Conservation (phyloP, 768 basidiomycete species). For the Calocera cornea region DNA sequence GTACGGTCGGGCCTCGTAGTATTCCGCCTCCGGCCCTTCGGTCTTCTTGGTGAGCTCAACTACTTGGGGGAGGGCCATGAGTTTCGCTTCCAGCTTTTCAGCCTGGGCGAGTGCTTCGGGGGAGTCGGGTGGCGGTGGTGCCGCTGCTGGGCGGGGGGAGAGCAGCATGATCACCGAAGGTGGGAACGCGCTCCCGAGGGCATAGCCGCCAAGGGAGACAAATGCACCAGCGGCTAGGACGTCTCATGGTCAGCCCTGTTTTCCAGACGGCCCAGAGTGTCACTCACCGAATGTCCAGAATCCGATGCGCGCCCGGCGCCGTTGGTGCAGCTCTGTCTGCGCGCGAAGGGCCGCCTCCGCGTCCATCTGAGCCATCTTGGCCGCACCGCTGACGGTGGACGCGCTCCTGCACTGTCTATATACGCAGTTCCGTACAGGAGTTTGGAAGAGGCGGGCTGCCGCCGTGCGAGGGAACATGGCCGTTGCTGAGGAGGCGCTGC, state of each 20-base stretch:
- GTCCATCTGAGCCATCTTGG: neutral
- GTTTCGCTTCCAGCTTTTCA: conserved; percentile 45
- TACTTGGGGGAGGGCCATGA: conserved; percentile 55
- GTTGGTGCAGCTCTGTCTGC: neutral
- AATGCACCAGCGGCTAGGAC: conserved; percentile 8
- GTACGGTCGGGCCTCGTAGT: conserved; percentile 66
- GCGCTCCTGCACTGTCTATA: neutral
- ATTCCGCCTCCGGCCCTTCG: conserved; percentile 8
- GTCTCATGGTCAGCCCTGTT: neutral
- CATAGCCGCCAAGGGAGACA: conserved; percentile 27
- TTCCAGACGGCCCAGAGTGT: neutral
- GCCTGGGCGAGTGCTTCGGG: conserved; percentile 45
- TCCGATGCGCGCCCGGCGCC: neutral
- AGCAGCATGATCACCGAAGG: conserved; percentile 51
- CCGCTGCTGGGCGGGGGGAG: conserved; percentile 63
- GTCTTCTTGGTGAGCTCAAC: conserved; percentile 34
- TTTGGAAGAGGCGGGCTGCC: neutral
- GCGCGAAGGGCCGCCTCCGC: neutral
- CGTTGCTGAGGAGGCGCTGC: neutral
- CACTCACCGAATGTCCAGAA: neutral
- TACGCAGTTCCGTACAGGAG: neutral
- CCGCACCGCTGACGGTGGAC: neutral
- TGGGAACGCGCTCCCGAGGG: conserved; percentile 54
- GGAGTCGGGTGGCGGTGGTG: conserved; percentile 47
- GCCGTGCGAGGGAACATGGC: neutral